Conservation (phyloP, 2,329 filamentous ascomycete genomes). For the Colletotrichum liriopes region DNA sequence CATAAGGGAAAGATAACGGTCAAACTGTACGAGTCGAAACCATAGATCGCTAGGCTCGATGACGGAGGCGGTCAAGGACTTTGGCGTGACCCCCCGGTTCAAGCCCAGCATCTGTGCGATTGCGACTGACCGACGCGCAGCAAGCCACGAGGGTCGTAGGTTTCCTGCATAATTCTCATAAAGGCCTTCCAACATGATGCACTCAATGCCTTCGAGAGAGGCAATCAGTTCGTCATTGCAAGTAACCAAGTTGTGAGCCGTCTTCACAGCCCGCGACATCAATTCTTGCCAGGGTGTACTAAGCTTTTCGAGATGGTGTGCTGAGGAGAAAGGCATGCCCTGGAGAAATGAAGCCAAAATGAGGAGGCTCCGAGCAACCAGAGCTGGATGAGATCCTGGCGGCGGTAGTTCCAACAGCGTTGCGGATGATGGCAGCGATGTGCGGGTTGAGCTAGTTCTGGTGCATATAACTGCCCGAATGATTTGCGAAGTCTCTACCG, state of each 20-base stretch:
- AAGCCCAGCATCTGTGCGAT: slow-evolving; percentile 62
- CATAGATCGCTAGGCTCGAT: slow-evolving; percentile 49
- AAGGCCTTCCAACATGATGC: slow-evolving; percentile 64
- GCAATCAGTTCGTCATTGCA: slow-evolving; percentile 62
- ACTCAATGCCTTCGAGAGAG: slow-evolving; percentile 65
- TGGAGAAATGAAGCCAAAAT: slow-evolving; percentile 56
- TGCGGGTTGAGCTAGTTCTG: neutral
- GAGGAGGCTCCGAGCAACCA: slow-evolving; percentile 60
- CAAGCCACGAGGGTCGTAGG: slow-evolving; percentile 62
- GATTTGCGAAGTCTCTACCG: slow-evolving; percentile 15
- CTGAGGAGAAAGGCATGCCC: slow-evolving; percentile 7
- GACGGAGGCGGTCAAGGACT: slow-evolving; percentile 7
- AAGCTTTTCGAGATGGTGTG: slow-evolving; percentile 36
- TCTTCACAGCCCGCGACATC: slow-evolving; percentile 49
- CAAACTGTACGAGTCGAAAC: slow-evolving; percentile 56
- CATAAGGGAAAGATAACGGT: slow-evolving; percentile 57
- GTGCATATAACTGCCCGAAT: slow-evolving; percentile 22
- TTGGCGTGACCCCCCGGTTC: slow-evolving; percentile 36
- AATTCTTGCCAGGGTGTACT: slow-evolving; percentile 46
- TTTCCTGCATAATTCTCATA: slow-evolving; percentile 64
- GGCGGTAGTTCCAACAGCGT: slow-evolving; percentile 15
- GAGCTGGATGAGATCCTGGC: slow-evolving; percentile 49
- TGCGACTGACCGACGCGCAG: slow-evolving; percentile 60
- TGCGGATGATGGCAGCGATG: neutral
- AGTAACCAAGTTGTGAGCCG: slow-evolving; percentile 56